Evolutionary conservation across 257 asterid genomes (phyloP).

Genomic region (Linaria vulgaris): DNA sequence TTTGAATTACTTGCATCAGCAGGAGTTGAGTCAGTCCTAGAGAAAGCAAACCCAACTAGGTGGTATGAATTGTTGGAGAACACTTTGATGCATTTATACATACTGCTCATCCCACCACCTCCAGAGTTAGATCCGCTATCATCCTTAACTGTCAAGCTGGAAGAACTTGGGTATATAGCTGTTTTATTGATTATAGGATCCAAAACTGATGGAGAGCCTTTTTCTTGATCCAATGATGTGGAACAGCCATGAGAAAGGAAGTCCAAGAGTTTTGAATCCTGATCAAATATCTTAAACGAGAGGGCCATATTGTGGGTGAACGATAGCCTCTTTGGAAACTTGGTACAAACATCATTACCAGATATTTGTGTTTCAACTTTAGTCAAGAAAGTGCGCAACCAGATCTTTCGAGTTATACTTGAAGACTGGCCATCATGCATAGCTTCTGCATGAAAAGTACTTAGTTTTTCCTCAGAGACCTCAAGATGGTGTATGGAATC

Average conservation of each 20-base stretch:
- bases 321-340: slow-evolving; percentile 54
- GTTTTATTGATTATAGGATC: slow-evolving; percentile 27
- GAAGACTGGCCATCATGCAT: slow-evolving; percentile 40
- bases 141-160: slow-evolving; percentile 24
- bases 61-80: slow-evolving; percentile 68
- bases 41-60: slow-evolving; percentile 74
- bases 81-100: slow-evolving; percentile 63
- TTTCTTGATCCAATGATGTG: slow-evolving; percentile 35
- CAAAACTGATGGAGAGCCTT: slow-evolving; percentile 30
- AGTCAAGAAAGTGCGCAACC: slow-evolving; percentile 70
- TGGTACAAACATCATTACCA: slow-evolving; percentile 50
- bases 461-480: slow-evolving; percentile 29
- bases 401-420: slow-evolving; percentile 42
- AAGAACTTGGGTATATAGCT: slow-evolving; percentile 29
- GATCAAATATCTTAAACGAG: slow-evolving; percentile 69
- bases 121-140: slow-evolving; percentile 34
- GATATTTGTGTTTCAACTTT: slow-evolving; percentile 53
- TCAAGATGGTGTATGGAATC: slow-evolving; percentile 27
- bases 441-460: slow-evolving; percentile 29
- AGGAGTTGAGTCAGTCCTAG: slow-evolving; percentile 30
- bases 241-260: slow-evolving; percentile 46
- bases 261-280: slow-evolving; percentile 51
- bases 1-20: slow-evolving; percentile 27
- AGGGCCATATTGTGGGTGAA: slow-evolving; percentile 51
- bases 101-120: slow-evolving; percentile 32